Base-by-base conservation (phyloP, 2,329 filamentous ascomycete species). In the Sclerotiophoma versabilis region DNA sequence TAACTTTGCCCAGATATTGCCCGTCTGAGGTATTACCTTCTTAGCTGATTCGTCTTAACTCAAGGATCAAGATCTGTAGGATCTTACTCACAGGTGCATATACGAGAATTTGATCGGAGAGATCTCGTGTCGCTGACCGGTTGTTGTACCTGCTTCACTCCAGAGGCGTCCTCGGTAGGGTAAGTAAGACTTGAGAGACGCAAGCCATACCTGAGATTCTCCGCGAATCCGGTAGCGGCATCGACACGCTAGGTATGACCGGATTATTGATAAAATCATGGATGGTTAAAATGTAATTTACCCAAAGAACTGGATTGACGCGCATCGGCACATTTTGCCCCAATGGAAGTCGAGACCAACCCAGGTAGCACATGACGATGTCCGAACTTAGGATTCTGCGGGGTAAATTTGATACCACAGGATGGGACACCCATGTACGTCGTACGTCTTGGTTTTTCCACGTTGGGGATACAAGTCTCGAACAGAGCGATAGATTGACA, bases 251-350 rank as follows among this genome's bases (percentile, higher is more conserved):
- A 39, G 51, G 39, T 15, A 26, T 46, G 45, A 14, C 51, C 51
- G 51, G 46, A 9, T 4, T 20, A 29, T 30, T 26, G n/a, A 41
- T 39, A 41, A 23, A 33, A 17, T 15, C 39, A 36, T 25, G 45
- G 32, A 17, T 54, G 45, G 51, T 5, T 46, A 45, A 45, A 45
- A 8, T 46, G 41, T 23, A 49, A 49, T 54, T 49, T 54, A 44
- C 29, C 51, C 38, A 33, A 39, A 26, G 38, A 42, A 48, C 30
- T 48, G 26, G 50, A 43, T 48, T 44, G 7, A 27, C 39, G 51
- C 45, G 41, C 34, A 23, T 25, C 38, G 32, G 25, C 38, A 38
- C 32, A 27, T 49, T 14, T 14, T 20, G 33, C 39, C 20, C 45
- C 51, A 49, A 49, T 54, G 23, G 29, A 9, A 10, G 15, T 15